Percentiles rank a stretch among this genome's conserved stretches.
These are phyloP conservation scores for Citrus glauca DNA, from an alignment of 345 rosid species.

Conservation along the genomic window DNA sequence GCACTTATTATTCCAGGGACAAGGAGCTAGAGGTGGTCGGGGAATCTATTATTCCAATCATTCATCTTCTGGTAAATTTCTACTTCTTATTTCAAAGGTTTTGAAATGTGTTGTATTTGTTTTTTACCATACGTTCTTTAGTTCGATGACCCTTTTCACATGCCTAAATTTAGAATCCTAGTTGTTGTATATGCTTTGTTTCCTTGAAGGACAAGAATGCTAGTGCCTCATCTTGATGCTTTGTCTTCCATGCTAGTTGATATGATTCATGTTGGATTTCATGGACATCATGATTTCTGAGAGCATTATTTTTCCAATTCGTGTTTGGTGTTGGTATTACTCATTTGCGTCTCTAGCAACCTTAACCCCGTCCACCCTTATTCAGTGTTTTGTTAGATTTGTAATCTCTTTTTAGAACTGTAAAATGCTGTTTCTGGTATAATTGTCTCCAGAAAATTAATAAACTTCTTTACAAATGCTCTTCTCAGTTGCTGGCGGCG, in stretches of 20 bases:
- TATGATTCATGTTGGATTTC: background rate
- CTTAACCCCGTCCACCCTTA: background rate
- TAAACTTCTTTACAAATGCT: background rate
- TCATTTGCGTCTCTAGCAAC: background rate
- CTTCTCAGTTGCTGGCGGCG: constrained; percentile 42
- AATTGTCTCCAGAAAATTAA: background rate
- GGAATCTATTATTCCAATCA: constrained; percentile 44
- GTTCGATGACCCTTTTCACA: background rate
- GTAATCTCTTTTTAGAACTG: background rate
- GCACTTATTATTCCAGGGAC: constrained; percentile 31
- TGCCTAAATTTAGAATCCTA: background rate
- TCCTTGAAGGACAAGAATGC: background rate
- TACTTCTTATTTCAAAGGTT: background rate
- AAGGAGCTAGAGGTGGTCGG: constrained; percentile 42
- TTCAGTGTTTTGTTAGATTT: background rate
- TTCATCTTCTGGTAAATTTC: constrained; percentile 37
- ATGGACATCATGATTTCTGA: background rate
- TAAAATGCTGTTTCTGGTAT: background rate
- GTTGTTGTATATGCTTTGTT: background rate
- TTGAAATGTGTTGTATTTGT: background rate
- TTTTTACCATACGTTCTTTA: background rate
- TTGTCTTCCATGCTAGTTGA: background rate
- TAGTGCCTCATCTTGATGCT: background rate
- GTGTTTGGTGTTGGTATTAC: too few species aligned
- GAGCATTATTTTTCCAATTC: background rate